These are phyloP conservation scores for Metschnikowia henanensis DNA, from an alignment of 805 yeast genomes.

Conservation along the genomic window DNA sequence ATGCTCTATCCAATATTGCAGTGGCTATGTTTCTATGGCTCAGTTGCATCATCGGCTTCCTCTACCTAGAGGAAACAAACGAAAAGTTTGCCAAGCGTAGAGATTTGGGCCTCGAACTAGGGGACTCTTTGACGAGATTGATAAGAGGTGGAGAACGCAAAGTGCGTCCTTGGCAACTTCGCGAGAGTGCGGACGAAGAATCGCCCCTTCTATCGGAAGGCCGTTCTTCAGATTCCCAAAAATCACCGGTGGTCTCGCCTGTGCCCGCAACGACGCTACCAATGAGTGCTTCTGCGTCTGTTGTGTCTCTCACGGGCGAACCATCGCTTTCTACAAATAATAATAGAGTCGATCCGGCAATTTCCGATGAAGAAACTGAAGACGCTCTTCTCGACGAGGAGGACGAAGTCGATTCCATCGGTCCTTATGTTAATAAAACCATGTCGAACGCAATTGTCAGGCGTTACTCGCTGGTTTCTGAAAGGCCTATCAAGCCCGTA, in stretches of 20 bases:
- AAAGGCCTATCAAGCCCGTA: not conserved
- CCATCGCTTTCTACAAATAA: not conserved
- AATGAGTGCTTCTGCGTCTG: not conserved
- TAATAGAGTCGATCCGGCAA: not conserved
- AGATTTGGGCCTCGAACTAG: conserved; percentile 47
- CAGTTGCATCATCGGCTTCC: conserved; percentile 39
- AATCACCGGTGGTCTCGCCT: not conserved
- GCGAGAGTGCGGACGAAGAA: conserved; percentile 2
- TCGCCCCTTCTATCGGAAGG: conserved; percentile 8
- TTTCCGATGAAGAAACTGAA: not conserved
- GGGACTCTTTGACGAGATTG: conserved; percentile 31
- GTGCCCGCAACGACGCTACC: conserved; percentile 1
- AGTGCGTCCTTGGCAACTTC: conserved; percentile 23
- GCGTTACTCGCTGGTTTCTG: conserved; percentile 17
- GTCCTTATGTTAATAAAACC: conserved; percentile 7
- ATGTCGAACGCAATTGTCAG: conserved; percentile 17
- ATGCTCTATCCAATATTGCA: conserved; percentile 52
- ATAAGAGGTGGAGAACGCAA: conserved; percentile 21
- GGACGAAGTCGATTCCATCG: conserved; percentile 10
- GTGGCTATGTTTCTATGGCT: conserved; percentile 37
- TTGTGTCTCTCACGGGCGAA: not conserved
- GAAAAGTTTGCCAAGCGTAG: conserved; percentile 34
- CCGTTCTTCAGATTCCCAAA: not conserved
- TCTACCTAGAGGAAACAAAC: conserved; percentile 57
- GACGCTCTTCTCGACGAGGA: conserved; percentile 1